Conservation (phyloP, 179 eudicot species). For the Beta corolliflora region DNA sequence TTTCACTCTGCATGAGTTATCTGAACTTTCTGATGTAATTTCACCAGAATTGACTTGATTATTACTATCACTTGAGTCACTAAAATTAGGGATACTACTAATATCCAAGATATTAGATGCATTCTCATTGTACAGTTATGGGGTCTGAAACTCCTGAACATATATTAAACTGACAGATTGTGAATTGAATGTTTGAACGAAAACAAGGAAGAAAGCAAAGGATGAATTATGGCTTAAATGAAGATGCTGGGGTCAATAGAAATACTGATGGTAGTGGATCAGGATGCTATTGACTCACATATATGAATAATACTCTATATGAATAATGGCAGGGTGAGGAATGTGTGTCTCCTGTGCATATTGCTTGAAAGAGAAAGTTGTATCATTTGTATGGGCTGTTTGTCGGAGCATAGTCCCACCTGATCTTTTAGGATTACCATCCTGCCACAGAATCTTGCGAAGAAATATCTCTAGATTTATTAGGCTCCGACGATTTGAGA, state of each 20-base stretch:
- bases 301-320: not conserved
- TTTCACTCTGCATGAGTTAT: no score
- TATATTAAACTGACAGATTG: no score
- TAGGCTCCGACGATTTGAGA: slow-evolving; percentile 65
- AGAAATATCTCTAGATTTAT: slow-evolving; percentile 70
- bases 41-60: no score
- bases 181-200: no score
- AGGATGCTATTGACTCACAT: not conserved
- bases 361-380: slow-evolving; percentile 65
- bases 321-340: not conserved
- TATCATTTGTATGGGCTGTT: slow-evolving; percentile 85
- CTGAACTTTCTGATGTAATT: no score
- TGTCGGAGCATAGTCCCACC: slow-evolving; percentile 74
- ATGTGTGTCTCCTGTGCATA: no score
- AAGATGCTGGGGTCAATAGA: not conserved
- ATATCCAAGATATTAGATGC: no score
- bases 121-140: no score
- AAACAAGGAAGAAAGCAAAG: not conserved
- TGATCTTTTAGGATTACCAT: slow-evolving; percentile 59
- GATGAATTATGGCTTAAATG: not conserved
- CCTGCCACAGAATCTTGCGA: slow-evolving; percentile 62
- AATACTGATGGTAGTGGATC: not conserved
- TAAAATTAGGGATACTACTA: no score
- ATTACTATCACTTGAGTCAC: no score
- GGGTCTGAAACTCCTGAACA: no score